Evolutionary conservation across 306 rosid genomes (phyloP), one percentile per base, ranked within the genome.

Genomic region (Castanea sativa): DNA sequence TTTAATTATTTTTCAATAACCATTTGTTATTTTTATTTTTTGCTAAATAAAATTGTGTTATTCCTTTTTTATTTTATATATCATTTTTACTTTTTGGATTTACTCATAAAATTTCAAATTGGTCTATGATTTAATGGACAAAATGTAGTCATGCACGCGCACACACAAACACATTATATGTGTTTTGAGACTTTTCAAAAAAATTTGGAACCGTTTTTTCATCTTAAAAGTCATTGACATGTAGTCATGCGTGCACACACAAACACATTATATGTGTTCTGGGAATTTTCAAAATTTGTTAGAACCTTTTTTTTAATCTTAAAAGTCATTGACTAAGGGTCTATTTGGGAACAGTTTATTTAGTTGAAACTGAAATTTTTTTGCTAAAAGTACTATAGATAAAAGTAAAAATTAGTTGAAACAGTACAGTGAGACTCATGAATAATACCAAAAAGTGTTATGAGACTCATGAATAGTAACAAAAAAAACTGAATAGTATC

Each of bases 401-500:
- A 35, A 35, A 35, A 2, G 9, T 35, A 35, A 35, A 35, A 35
- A 0, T 0, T 38, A 38, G 0, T 38, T 38, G 0, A 1, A 35
- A 35, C 0, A 35, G 0, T 35, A 35, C 2, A 35, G 6, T 35
- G 0, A 0, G 6, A 35, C 9, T 0, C 0, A 35, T 35, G 0
- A 6, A 35, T 35, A 35, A 1, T 35, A 35, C 1, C 9, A 35
- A 35, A 35, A 6, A 35, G 9, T 6, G 2, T 0, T 6, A 0
- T 38, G 0, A 38, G 1, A 38, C 0, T 0, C 2, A 6, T 35
- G 0, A 38, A 38, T 38, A 38, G 0, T 38, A 38, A 0, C 2
- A 38, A 38, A 38, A 35, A 35, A 35, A 35, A 0, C 0, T 35
- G 5, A 33, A 33, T 33, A 33, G 6, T 4, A 32, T 0, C 1